A percentile compares a stretch with the other conserved stretches of the same genome.
Conservation (phyloP, 208 protist genomes). For the Balamuthia mandrillaris region DNA sequence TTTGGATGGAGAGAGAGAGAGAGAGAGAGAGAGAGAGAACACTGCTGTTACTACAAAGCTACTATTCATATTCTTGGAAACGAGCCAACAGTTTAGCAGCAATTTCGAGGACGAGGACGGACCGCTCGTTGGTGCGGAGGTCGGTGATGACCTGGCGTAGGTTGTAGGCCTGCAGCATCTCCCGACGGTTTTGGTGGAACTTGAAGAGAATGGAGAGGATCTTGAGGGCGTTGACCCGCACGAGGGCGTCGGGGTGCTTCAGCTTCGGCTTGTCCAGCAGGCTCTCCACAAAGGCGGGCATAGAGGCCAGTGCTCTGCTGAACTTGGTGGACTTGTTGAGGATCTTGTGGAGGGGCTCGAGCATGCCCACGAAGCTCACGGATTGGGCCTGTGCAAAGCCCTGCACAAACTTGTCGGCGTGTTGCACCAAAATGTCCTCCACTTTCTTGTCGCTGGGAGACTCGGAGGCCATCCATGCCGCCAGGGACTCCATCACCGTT, state of each 20-base stretch:
- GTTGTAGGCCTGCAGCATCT: neutral
- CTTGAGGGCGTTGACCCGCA: constrained; percentile 18
- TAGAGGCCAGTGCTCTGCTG: neutral
- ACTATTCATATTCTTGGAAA: too few relatives aligned
- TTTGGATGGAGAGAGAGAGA: too few relatives aligned
- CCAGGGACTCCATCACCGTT: constrained; percentile 23
- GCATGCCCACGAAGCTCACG: neutral
- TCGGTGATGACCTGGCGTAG: neutral
- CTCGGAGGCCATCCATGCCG: too few relatives aligned
- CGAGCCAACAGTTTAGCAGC: neutral
- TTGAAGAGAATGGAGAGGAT: neutral
- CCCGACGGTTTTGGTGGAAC: neutral
- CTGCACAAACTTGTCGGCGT: neutral
- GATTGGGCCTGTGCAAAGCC: constrained; percentile 1
- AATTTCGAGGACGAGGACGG: constrained; percentile 18
- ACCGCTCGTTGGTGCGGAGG: neutral
- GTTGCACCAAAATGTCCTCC: neutral
- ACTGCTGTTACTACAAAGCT: too few relatives aligned
- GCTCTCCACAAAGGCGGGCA: neutral
- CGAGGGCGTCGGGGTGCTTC: neutral
- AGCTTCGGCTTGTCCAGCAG: constrained; percentile 13
- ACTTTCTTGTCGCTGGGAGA: neutral
- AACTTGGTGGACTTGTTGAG: neutral
- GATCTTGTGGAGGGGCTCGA: constrained; percentile 25
- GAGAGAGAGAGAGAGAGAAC: too few relatives aligned